Percentiles rank a stretch among this genome's conserved stretches.
Evolutionary conservation across 495 filamentous ascomycete genomes (phyloP).

Genomic region (Aspergillus hancockii): DNA sequence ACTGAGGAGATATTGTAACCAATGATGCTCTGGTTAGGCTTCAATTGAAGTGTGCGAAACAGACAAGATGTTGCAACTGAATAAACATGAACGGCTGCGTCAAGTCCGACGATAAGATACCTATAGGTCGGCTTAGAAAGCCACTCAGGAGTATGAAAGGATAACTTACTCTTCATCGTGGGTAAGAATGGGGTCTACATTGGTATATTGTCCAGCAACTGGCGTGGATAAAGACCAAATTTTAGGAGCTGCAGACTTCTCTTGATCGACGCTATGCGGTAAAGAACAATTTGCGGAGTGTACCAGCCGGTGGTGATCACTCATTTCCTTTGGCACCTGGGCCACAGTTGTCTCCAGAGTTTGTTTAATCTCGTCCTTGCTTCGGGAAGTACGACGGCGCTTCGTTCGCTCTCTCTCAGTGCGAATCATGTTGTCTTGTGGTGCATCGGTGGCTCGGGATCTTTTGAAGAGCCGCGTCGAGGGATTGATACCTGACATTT

Average conservation of each 20-base stretch:
- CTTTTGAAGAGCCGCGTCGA: slow-evolving; percentile 35
- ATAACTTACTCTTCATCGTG: slow-evolving; percentile 72
- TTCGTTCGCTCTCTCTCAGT: slow-evolving; percentile 32
- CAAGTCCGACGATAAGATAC: slow-evolving; percentile 66
- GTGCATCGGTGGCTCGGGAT: slow-evolving; percentile 36
- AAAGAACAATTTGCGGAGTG: background rate
- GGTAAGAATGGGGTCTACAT: slow-evolving; percentile 78
- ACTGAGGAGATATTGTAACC: slow-evolving; percentile 61
- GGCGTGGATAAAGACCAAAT: slow-evolving; percentile 39
- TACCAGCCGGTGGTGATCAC: background rate
- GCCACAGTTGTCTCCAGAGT: background rate
- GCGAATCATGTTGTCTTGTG: slow-evolving; percentile 24
- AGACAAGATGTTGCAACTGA: slow-evolving; percentile 78
- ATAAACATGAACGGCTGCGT: slow-evolving; percentile 73
- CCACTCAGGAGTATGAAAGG: background rate
- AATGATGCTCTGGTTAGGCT: slow-evolving; percentile 38
- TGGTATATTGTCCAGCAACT: slow-evolving; percentile 37
- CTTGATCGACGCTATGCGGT: slow-evolving; percentile 1
- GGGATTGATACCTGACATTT: slow-evolving; percentile 25
- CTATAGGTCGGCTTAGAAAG: slow-evolving; percentile 43
- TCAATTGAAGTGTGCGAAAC: slow-evolving; percentile 56
- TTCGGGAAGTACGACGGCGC: slow-evolving; percentile 34
- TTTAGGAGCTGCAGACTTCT: slow-evolving; percentile 2
- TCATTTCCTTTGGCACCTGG: background rate
- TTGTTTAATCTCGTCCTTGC: slow-evolving; percentile 5